Evolutionary conservation across 306 rosid species (phyloP), one percentile per base, ranked within the genome.

Genomic region (Lathyrus sativus): DNA sequence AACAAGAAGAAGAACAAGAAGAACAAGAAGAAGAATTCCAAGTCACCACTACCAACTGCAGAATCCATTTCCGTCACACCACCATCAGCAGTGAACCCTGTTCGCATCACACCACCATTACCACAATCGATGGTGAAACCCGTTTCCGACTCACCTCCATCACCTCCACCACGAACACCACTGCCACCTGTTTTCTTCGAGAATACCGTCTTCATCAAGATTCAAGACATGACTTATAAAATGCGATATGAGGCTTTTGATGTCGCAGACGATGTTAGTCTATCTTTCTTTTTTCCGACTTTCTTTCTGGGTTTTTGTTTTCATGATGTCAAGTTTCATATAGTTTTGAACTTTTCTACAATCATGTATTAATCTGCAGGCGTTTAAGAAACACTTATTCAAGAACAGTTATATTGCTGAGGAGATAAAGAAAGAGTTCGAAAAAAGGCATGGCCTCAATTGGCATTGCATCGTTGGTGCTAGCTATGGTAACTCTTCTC

Each of bases 391-490:
- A 80, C 76, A 85, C 73, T 66, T 83, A 61, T 86, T 91, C 8
- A 33, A 33, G 38, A 95, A 91, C 85, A 89, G 84, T 70, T 96
- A 91, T 44, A 91, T 87, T 45, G 98, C 98, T 14, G 91, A 87
- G 79, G 79, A 64, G 55, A 89, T 91, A 77, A 91, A 85, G 90
- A 84, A 85, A 82, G 98, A 91, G 83, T 91, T 91, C 57, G 98
- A 91, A 71, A 84, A 79, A 78, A 87, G 80, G 77, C 91, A 87
- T 53, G 95, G 96, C 7, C 91, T 95, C 26, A 82, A 95, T 62
- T 91, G 98, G 98, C 98, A 91, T 84, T 91, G 97, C 80, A 87
- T 91, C 64, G 90, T 91, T 50, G 97, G 97, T 62, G 85, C 90
- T 7, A 89, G 87, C 79, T 91, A 89, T 43, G 98, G 98, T 91